Base-by-base conservation (phyloP, 2,329 filamentous ascomycete species). In the Talaromyces sp. region DNA sequence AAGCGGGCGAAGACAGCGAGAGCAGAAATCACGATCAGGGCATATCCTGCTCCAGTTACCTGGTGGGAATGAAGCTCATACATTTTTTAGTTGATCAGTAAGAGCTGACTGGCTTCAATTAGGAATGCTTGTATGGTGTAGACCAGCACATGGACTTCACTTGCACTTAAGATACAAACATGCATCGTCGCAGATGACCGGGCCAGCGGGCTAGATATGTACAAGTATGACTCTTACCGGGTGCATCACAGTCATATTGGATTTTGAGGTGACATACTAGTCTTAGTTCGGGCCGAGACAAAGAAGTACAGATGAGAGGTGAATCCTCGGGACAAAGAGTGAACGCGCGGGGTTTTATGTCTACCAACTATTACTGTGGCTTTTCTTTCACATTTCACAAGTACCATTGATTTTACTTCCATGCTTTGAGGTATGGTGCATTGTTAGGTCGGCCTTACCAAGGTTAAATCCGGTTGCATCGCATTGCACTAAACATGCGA, bases 1-100 rank as follows among this genome's bases (percentile, higher is more conserved):
- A 64, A 64, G 31, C 66, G 62, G 4, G 52, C 21, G 21, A 65
- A 13, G 43, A 64, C 61, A 46, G 67, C 55, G 19, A 62, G 6
- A 19, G 55, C 57, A 26, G 65, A 56, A 51, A 65, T 46, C 1
- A 52, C 61, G 35, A 68, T 62, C 63, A 66, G 65, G 14, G 64
- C 32, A 50, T 64, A 68, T 38, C 57, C 62, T 10, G 55, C 59
- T 26, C 46, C 35, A 43, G 32, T 51, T 24, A 64, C 31, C 51
- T 64, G 56, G 26, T 55, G 13, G 14, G 29, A 21, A 24, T 27
- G 49, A 26, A 61, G 41, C 41, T 61, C 59, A 26, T 50, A 31
- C 59, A 61, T 61, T 50, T 50, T 58, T 35, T 17, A 41, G n/a
- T n/a, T n/a, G 17, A 24, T n/a, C 1, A 8, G 13, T 17, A 35